Evolutionary conservation across 805 yeast species (phyloP).

Genomic region (Hanseniaspora singularis): DNA sequence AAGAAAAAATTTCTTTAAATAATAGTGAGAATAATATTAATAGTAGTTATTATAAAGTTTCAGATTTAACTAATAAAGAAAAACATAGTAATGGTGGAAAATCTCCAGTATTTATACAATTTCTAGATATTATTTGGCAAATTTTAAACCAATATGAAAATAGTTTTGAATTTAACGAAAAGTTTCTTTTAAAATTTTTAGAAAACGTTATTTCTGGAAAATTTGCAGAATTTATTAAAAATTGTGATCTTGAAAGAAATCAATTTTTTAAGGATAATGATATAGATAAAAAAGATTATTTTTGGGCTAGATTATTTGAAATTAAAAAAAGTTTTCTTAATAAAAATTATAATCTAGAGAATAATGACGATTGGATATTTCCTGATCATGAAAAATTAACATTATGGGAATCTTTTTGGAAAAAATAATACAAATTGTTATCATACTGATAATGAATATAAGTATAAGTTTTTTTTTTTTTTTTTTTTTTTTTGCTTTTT

Average conservation of each 20-base stretch:
- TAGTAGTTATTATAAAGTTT: background rate
- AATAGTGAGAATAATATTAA: background rate
- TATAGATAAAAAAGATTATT: constrained; percentile 62
- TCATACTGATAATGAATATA: no score
- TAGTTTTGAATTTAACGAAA: constrained; percentile 74
- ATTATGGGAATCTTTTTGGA: constrained; percentile 8
- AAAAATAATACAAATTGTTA: no score
- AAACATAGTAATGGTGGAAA: constrained; percentile 25
- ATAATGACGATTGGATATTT: constrained; percentile 33
- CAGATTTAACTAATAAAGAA: background rate
- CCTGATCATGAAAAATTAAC: constrained; percentile 36
- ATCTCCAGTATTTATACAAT: constrained; percentile 93
- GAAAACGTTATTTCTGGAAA: constrained; percentile 91
- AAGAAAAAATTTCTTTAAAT: background rate
- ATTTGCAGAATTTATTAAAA: constrained; percentile 78
- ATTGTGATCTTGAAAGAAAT: constrained; percentile 54
- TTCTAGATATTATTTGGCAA: constrained; percentile 81
- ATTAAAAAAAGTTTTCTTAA: constrained; percentile 45
- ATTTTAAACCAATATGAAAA: constrained; percentile 55
- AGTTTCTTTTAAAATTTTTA: constrained; percentile 69
- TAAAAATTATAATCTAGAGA: background rate
- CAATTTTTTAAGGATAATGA: constrained; percentile 54
- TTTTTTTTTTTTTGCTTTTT: no score
- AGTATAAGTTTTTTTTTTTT: background rate
- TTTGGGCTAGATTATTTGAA: constrained; percentile 59